A percentile compares a stretch with the other conserved stretches of the same genome.
These are phyloP conservation scores for Amphicarpaea edgeworthii DNA, from an alignment of 306 rosid species.

Conservation along the genomic window DNA sequence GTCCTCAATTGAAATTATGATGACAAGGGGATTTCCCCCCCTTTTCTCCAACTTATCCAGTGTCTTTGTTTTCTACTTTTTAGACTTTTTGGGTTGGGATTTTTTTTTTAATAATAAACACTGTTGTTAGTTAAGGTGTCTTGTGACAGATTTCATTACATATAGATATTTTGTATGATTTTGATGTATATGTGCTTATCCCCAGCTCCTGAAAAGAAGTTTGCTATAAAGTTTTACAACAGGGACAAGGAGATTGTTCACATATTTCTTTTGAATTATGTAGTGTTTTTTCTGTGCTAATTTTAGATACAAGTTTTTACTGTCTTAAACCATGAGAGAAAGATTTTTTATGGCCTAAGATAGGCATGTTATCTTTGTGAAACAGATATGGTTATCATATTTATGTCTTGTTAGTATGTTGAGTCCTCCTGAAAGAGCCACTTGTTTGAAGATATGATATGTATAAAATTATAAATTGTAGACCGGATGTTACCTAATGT, in stretches of 20 bases:
- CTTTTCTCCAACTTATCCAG: conserved; percentile 21
- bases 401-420: conserved; percentile 22
- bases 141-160: conserved; percentile 17
- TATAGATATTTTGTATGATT: conserved; percentile 19
- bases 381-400: conserved; percentile 9
- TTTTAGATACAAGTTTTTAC: background rate
- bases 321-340: conserved; percentile 8
- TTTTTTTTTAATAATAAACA: conserved; percentile 13
- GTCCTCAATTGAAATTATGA: conserved; percentile 48
- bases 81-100: conserved; percentile 46
- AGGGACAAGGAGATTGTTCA: conserved; percentile 4
- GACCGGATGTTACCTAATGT: conserved; percentile 19
- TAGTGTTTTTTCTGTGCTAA: conserved; percentile 10
- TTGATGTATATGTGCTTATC: conserved; percentile 12
- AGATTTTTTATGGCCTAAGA: background rate
- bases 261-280: conserved; percentile 11
- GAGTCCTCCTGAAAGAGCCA: conserved; percentile 19
- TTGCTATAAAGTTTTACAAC: background rate
- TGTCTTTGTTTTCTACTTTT: conserved; percentile 48
- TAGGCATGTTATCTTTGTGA: conserved; percentile 17
- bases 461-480: background rate
- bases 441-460: conserved; percentile 31
- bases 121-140: conserved; percentile 30
- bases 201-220: background rate
- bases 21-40: conserved; percentile 42